A percentile compares a stretch with the other conserved stretches of the same genome.
Evolutionary conservation across 306 rosid species (phyloP).

Genomic region (Carpinus fangiana): DNA sequence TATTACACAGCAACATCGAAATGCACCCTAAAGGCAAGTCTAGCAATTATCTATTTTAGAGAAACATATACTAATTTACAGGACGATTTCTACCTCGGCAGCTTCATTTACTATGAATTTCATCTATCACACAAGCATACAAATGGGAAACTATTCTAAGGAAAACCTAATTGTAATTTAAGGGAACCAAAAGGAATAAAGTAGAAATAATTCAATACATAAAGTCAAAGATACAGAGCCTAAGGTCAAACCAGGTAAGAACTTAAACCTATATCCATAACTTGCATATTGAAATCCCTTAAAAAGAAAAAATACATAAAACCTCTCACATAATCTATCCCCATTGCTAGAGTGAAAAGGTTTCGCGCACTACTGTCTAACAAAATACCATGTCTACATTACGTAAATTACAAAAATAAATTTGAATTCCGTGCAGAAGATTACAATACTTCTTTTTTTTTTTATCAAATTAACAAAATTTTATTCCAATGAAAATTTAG

Average conservation of each 20-base stretch:
- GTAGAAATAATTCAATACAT: background rate
- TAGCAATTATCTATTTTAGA: background rate
- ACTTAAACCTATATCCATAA: background rate
- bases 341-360: background rate
- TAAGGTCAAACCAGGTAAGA: background rate
- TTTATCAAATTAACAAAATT: background rate
- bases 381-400: background rate
- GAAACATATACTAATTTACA: background rate
- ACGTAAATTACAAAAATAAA: background rate
- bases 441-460: background rate
- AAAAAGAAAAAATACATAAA: background rate
- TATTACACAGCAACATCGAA: background rate
- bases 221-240: background rate
- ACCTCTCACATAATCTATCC: background rate
- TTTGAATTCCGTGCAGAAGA: background rate
- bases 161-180: background rate
- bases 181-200: background rate
- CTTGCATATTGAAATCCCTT: background rate
- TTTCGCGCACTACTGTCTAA: background rate
- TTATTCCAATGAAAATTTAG: background rate
- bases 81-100: background rate
- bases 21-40: conserved; percentile 2
- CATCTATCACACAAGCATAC: background rate
- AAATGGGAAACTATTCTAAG: background rate
- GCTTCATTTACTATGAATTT: background rate